These are phyloP conservation scores for Rhytidhysteron rufulum DNA, from an alignment of 2,329 filamentous ascomycete genomes.

Conservation along the genomic window DNA sequence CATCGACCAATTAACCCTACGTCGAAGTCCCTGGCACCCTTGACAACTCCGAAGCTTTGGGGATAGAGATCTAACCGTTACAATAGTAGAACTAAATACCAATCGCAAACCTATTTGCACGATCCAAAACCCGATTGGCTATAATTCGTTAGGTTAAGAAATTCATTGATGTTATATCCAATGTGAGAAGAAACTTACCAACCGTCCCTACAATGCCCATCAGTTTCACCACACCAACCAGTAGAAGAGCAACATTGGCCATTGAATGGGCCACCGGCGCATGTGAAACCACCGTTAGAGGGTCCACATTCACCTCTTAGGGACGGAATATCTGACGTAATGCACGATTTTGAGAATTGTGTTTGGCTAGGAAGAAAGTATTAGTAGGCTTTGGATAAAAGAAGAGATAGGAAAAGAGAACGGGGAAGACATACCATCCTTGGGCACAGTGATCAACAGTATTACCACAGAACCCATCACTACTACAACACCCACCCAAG, in stretches of 20 bases:
- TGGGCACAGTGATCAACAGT: no score
- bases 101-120: neutral
- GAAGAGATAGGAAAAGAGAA: no score
- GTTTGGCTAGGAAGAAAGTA: conserved; percentile 1
- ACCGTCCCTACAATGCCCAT: neutral
- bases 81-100: no score
- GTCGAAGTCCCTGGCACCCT: no score
- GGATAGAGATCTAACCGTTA: no score
- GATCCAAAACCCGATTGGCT: neutral
- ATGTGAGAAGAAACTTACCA: neutral
- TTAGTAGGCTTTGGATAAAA: no score
- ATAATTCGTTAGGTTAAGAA: neutral
- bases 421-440: no score
- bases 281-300: neutral
- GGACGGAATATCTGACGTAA: neutral
- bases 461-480: no score
- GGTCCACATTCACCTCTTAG: neutral
- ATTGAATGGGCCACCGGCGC: neutral
- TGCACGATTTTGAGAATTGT: neutral
- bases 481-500: no score
- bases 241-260: neutral
- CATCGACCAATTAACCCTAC: no score
- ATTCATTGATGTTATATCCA: neutral
- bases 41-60: no score
- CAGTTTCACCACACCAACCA: neutral